phyloP scores from a whole-genome alignment of 805 yeast species.

The Debaryomyces hansenii region DNA sequence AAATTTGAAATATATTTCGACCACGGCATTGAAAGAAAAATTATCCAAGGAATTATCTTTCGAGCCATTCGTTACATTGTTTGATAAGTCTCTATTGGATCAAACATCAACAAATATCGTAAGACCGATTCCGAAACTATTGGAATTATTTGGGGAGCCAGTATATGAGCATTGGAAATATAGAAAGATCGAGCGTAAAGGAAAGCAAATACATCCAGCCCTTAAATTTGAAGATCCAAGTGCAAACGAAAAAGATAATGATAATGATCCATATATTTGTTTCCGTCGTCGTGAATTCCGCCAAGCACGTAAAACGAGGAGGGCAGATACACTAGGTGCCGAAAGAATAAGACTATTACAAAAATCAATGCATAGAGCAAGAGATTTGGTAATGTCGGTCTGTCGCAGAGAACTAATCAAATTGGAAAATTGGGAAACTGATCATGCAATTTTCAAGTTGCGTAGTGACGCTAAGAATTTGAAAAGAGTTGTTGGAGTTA shows the following conservation, averaged over 20 bases:
- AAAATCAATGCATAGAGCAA: slow-evolving; percentile 74
- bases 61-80: slow-evolving; percentile 57
- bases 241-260: slow-evolving; percentile 75
- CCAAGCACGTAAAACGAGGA: slow-evolving; percentile 92
- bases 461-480: slow-evolving; percentile 70
- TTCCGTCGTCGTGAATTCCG: slow-evolving; percentile 94
- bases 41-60: slow-evolving; percentile 57
- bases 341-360: slow-evolving; percentile 77
- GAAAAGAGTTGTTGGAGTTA: slow-evolving; percentile 73
- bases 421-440: slow-evolving; percentile 60
- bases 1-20: slow-evolving; percentile 42
- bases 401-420: slow-evolving; percentile 73
- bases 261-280: slow-evolving; percentile 91
- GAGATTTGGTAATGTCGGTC: slow-evolving; percentile 64
- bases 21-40: slow-evolving; percentile 56
- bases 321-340: slow-evolving; percentile 88
- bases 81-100: slow-evolving; percentile 46
- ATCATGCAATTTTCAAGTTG: slow-evolving; percentile 65
- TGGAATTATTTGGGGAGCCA: slow-evolving; percentile 60
- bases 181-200: slow-evolving; percentile 69
- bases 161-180: slow-evolving; percentile 81
- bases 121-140: slow-evolving; percentile 48
- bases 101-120: slow-evolving; percentile 15
- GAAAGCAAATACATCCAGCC: slow-evolving; percentile 69
- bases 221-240: slow-evolving; percentile 81